These are phyloP conservation scores for Deinandra increscens DNA, from an alignment of 129 eudicot species.

Conservation along the genomic window DNA sequence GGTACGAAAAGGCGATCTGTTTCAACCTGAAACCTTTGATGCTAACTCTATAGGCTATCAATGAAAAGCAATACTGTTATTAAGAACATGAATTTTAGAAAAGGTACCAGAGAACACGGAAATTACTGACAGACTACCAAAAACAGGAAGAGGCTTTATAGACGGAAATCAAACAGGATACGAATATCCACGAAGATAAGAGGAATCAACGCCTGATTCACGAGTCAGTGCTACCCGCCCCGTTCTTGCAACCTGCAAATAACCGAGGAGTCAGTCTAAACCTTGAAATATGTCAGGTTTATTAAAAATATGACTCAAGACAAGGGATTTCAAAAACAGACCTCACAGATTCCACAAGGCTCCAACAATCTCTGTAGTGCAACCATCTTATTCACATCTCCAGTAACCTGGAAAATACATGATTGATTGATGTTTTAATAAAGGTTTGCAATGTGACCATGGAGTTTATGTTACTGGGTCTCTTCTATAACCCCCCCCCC, in stretches of 20 bases:
- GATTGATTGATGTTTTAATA: too few relatives aligned
- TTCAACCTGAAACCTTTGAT: too few relatives aligned
- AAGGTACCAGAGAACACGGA: background rate
- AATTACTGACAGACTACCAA: slow-evolving; percentile 1
- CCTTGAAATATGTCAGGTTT: background rate
- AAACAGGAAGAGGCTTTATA: background rate
- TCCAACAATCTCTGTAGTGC: slow-evolving; percentile 89
- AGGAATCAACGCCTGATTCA: slow-evolving; percentile 68
- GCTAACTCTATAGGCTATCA: too few relatives aligned
- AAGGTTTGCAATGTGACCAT: too few relatives aligned
- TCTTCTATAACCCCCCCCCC: too few relatives aligned
- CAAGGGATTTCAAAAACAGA: slow-evolving; percentile 8
- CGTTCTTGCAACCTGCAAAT: slow-evolving; percentile 67
- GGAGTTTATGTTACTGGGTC: too few relatives aligned
- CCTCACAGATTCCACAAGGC: slow-evolving; percentile 95
- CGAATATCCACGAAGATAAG: slow-evolving; percentile 66
- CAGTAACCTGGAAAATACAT: slow-evolving; percentile 56
- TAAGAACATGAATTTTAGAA: too few relatives aligned
- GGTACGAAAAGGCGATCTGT: too few relatives aligned
- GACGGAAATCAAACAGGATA: slow-evolving; percentile 43
- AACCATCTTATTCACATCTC: slow-evolving; percentile 81
- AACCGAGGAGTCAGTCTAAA: background rate
- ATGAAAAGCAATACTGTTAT: too few relatives aligned
- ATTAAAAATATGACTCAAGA: background rate
- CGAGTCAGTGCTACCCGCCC: slow-evolving; percentile 64